Percentiles rank a stretch among this genome's conserved stretches.
Evolutionary conservation across 352 stramenopile genomes (phyloP).

Genomic region (Globisporangium camurandrum): DNA sequence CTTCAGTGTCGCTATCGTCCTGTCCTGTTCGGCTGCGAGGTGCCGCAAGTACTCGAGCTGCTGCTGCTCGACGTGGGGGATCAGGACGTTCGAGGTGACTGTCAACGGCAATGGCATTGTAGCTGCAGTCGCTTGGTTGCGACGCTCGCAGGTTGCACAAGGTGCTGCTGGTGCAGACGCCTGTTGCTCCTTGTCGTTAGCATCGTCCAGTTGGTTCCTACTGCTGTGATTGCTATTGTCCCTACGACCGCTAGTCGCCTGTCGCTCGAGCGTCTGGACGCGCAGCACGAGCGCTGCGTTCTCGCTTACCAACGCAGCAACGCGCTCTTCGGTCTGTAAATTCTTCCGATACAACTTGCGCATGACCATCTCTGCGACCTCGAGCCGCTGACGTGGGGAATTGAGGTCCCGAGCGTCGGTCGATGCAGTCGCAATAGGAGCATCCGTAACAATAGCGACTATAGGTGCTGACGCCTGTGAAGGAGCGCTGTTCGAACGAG

Average conservation of each 20-base stretch:
- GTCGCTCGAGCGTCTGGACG: slow-evolving; percentile 11
- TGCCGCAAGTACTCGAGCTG: slow-evolving; percentile 40
- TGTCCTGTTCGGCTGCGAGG: slow-evolving; percentile 41
- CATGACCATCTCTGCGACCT: slow-evolving; percentile 53
- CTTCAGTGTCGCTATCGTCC: slow-evolving; percentile 36
- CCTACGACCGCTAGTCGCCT: no score
- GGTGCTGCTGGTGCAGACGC: no score
- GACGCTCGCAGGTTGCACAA: not conserved
- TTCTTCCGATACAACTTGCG: slow-evolving; percentile 54
- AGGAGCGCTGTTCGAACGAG: no score
- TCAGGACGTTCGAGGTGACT: slow-evolving; percentile 17
- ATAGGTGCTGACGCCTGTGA: no score
- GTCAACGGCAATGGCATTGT: not conserved
- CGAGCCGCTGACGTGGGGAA: slow-evolving; percentile 34
- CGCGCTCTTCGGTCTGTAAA: slow-evolving; percentile 26
- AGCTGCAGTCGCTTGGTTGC: not conserved
- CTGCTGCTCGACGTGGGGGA: slow-evolving; percentile 30
- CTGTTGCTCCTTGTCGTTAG: not conserved
- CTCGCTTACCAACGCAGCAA: slow-evolving; percentile 17
- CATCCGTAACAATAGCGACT: no score
- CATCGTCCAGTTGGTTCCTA: not conserved
- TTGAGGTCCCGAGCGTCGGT: slow-evolving; percentile 17
- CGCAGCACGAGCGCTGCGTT: slow-evolving; percentile 14
- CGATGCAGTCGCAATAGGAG: not conserved
- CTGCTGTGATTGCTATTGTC: slow-evolving; percentile 2